Base-by-base conservation (phyloP, 2,329 filamentous ascomycete species). In the Lasiodiplodia sp. region DNA sequence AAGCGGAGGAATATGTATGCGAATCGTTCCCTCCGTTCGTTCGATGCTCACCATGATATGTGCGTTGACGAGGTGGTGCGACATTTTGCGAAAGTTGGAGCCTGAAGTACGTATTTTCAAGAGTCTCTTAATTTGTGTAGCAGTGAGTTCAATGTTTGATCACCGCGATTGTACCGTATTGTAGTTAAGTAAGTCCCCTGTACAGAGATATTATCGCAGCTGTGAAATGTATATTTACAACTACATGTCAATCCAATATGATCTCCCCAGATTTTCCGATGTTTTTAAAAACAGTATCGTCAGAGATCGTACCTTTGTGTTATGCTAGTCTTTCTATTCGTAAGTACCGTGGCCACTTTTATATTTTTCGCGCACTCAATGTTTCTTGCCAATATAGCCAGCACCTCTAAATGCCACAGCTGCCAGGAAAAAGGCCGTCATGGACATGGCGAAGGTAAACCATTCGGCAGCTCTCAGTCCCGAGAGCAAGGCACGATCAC, bases 401-500 rank as follows among this genome's bases (percentile, higher is more conserved):
- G 73, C 72, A 7, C 73, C 72, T 70, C 73, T 70, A 66, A 78
- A 76, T n/a, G 73, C 72, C 5, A 68, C 21, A 2, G n/a, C 47
- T 8, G 56, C 57, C 12, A 68, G 5, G 21, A 21, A n/a, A 21
- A 44, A 47, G 8, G 56, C 56, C 10, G 56, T 23, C 28, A 68
- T 10, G 2, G 56, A 56, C 55, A 68, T 21, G 14, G 56, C 66
- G 18, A 60, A 62, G 12, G 31, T 68, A 11, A 63, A 47, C 56
- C 47, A 68, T 23, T 68, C 56, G 11, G 56, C 66, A 31, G 66
- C 66, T n/a, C 57, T 51, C 75, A 70, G 75, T 72, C 76, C 76
- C 75, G 37, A 73, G 70, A 31, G 75, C 74, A n/a, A 74, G 71
- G 55, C 76, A 12, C 6, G 66, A 60, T 73, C 66, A 44, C 62